These are phyloP conservation scores for Diaporthe sp. DNA, from an alignment of 2,329 filamentous ascomycete genomes.

Conservation along the genomic window DNA sequence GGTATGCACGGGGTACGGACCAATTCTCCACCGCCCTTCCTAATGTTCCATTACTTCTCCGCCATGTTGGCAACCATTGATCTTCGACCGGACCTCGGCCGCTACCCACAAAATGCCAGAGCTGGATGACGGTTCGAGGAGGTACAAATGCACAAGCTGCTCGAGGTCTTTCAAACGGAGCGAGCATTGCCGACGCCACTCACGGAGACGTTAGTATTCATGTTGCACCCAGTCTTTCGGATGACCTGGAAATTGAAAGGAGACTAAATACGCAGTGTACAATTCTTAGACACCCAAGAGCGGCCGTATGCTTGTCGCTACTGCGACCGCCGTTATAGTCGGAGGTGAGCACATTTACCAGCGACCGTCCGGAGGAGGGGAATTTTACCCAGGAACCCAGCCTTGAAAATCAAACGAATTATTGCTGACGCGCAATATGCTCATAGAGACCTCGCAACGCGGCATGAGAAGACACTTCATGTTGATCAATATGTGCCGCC, in stretches of 20 bases:
- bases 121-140: slow-evolving; percentile 3
- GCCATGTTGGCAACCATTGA: background rate
- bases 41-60: background rate
- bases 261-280: background rate
- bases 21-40: background rate
- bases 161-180: slow-evolving; percentile 15
- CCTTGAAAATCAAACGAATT: background rate
- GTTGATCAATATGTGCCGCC: background rate
- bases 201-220: background rate
- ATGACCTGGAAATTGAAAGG: background rate
- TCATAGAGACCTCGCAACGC: background rate
- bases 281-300: background rate
- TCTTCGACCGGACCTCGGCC: too few species aligned
- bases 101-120: background rate
- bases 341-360: background rate
- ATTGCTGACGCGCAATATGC: background rate
- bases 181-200: slow-evolving; percentile 10
- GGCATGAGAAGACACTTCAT: slow-evolving; percentile 23
- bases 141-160: background rate
- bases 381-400: background rate
- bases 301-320: background rate
- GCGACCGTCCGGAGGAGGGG: too few species aligned
- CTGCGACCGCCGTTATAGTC: slow-evolving; percentile 15
- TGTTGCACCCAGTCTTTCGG: too few species aligned
- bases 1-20: background rate